Evolutionary conservation across 768 basidiomycete species (phyloP), one percentile per base, ranked within the genome.

Genomic region (Cantharellus anzutake): DNA sequence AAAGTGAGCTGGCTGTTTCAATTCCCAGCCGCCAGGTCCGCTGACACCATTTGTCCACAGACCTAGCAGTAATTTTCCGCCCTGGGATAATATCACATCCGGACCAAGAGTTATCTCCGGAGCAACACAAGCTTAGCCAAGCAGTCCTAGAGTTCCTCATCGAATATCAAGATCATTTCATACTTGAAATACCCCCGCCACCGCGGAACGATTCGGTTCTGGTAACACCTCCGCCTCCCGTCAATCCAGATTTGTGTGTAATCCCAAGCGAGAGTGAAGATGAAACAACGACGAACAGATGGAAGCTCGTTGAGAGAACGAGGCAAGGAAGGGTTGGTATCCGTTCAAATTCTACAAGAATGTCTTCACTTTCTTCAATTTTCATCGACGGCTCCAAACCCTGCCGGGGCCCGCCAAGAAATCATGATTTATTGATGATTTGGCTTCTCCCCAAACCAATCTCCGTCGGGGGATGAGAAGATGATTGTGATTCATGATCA

Each of bases 51-150:
- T 59, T 35, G 44, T 60, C 5, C 37, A 35, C 68, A 90, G 94
- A 99, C 72, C 81, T 99, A 20, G 96, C 94, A 16, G 86, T 94
- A 52, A 94, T 98, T 64, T 99, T 99, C 71, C 86, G 92, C 60
- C 96, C 96, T 0, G 96, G 93, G 16, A 74, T 99, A 3, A 82
- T 99, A 61, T 86, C 89, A 4, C 89, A 92, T 68, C 86, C 91
- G 2, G 71, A 76, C 34, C 91, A 97, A 67, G 87, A 90, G 66
- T 80, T 93, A 74, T 80, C 79, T 3, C 91, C 91, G 0, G 72
- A 78, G 52, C 90, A 94, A 67, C 91, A 97, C 71, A 79, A 81
- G 4, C 77, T 90, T 4, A 90, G 85, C 63, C 94, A 96, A 70
- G 75, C 77, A 60, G 93, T 98, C 38, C 77, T 99, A 56, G 92